Evolutionary conservation across 2,329 filamentous ascomycete species (phyloP), one percentile per base, ranked within the genome.

Genomic region (Truncatella angustata): DNA sequence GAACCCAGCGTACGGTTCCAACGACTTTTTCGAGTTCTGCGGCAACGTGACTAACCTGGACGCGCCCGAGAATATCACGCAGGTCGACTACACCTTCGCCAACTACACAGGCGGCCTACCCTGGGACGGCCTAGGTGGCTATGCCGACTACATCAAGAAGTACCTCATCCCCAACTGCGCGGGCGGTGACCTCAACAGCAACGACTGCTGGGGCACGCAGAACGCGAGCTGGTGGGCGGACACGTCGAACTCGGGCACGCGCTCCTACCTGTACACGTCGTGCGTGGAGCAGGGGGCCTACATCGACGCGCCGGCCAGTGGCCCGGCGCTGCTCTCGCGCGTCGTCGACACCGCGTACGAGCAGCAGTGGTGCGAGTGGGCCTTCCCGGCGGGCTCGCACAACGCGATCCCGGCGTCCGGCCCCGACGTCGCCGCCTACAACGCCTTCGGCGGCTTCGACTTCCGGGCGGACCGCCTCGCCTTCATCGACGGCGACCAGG

Each of bases 281-380:
- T 79, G 77, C 55, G 67, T 64, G 44, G 78, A 81, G 57, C 68
- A 71, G 37, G 78, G 78, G 6, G 69, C 70, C 1, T 81, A 79
- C 54, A 77, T 80, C 62, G 70, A 71, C 10, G 76, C 77, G 0
- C 70, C 73, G 0, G 61, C 68, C 18, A 59, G 68, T 5, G 72
- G 72, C 0, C 76, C 76, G 0, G 70, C 70, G 1, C 65, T 81
- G 2, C 65, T 81, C 16, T 78, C 75, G 1, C 70, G 75, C 5
- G 73, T 75, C 0, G 57, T 81, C 4, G 68, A 77, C 44, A 68
- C 69, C 7, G 65, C 71, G 36, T 81, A 81, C 61, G 80, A 77
- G 34, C 78, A 79, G 56, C 73, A 80, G 61, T 81, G 78, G 77
- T 81, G 78, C 57, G 71, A 59, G n/a, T 78, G 77, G 76, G 75